phyloP scores from a whole-genome alignment of 2,329 filamentous ascomycete species.

The Cyphellophora attinorum region DNA sequence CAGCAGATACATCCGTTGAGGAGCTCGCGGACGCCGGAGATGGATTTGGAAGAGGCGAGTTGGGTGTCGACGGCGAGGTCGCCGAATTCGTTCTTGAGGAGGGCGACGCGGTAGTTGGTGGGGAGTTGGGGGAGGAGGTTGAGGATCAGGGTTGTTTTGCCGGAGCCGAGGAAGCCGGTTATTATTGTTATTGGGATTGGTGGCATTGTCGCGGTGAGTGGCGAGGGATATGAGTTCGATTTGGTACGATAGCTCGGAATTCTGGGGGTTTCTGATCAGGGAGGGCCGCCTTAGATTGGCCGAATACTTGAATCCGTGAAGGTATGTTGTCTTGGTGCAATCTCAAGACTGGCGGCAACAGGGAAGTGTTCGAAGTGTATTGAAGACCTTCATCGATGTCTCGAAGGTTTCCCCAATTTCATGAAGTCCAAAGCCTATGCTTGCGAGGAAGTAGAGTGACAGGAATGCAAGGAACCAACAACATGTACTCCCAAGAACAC shows the following conservation, averaged over 20 bases:
- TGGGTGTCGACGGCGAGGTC: slow-evolving; percentile 90
- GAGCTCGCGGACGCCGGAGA: slow-evolving; percentile 83
- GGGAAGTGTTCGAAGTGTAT: neutral
- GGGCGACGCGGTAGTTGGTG: slow-evolving; percentile 77
- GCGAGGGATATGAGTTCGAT: neutral
- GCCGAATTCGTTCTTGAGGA: slow-evolving; percentile 97
- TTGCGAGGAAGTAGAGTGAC: too few relatives aligned
- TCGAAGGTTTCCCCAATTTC: too few relatives aligned
- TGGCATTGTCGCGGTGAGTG: slow-evolving; percentile 40
- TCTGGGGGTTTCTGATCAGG: too few relatives aligned
- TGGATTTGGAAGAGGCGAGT: slow-evolving; percentile 70
- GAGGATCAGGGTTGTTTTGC: slow-evolving; percentile 92
- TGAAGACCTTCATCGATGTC: too few relatives aligned
- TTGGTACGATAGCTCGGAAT: neutral
- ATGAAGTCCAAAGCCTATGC: too few relatives aligned
- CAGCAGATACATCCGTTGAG: slow-evolving; percentile 98
- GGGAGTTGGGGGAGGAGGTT: slow-evolving; percentile 87
- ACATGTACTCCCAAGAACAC: too few relatives aligned
- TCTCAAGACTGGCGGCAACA: neutral
- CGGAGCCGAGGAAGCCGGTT: slow-evolving; percentile 90
- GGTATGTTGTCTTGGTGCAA: too few relatives aligned
- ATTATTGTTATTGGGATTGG: slow-evolving; percentile 87
- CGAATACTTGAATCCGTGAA: too few relatives aligned
- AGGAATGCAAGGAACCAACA: too few relatives aligned
- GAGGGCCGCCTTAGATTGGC: too few relatives aligned